These are phyloP conservation scores for Cercophora samala DNA, from an alignment of 495 filamentous ascomycete species.

Conservation along the genomic window DNA sequence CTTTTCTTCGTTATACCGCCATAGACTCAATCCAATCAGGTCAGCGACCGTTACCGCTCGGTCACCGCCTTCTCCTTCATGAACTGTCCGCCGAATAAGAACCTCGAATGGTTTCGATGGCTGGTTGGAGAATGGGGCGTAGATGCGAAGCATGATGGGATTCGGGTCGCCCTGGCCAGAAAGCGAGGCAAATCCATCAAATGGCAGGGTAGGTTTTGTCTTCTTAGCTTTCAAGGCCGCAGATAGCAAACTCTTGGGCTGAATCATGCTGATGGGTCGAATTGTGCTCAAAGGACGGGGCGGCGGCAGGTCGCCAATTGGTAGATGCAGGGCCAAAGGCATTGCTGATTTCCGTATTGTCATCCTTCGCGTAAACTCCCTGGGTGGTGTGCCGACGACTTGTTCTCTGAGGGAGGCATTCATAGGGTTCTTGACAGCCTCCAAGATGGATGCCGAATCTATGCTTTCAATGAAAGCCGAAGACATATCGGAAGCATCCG, in stretches of 20 bases:
- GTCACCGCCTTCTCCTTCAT: slow-evolving; percentile 60
- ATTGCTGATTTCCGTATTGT: slow-evolving; percentile 44
- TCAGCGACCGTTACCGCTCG: slow-evolving; percentile 79
- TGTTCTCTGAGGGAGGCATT: slow-evolving; percentile 48
- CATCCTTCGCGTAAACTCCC: slow-evolving; percentile 48
- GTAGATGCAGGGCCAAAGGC: slow-evolving; percentile 53
- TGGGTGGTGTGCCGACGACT: slow-evolving; percentile 54
- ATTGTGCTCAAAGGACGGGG: slow-evolving; percentile 87
- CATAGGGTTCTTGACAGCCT: slow-evolving; percentile 47
- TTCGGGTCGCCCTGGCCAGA: slow-evolving; percentile 82
- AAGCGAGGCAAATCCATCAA: slow-evolving; percentile 80
- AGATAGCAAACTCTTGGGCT: slow-evolving; percentile 71
- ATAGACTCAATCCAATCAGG: slow-evolving; percentile 83
- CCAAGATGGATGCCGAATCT: slow-evolving; percentile 53
- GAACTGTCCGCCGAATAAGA: slow-evolving; percentile 70
- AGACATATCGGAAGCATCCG: slow-evolving; percentile 54
- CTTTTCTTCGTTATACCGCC: slow-evolving; percentile 80
- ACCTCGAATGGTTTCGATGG: slow-evolving; percentile 72
- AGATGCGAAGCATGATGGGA: slow-evolving; percentile 81
- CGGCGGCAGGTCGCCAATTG: slow-evolving; percentile 74
- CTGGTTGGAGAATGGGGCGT: slow-evolving; percentile 73
- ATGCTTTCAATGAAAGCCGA: slow-evolving; percentile 53
- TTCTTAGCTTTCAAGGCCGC: slow-evolving; percentile 71
- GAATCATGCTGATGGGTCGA: slow-evolving; percentile 73
- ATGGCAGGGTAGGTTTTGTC: slow-evolving; percentile 73